These are phyloP conservation scores for Podospora tetraspora DNA, from an alignment of 495 filamentous ascomycete genomes.

Conservation along the genomic window DNA sequence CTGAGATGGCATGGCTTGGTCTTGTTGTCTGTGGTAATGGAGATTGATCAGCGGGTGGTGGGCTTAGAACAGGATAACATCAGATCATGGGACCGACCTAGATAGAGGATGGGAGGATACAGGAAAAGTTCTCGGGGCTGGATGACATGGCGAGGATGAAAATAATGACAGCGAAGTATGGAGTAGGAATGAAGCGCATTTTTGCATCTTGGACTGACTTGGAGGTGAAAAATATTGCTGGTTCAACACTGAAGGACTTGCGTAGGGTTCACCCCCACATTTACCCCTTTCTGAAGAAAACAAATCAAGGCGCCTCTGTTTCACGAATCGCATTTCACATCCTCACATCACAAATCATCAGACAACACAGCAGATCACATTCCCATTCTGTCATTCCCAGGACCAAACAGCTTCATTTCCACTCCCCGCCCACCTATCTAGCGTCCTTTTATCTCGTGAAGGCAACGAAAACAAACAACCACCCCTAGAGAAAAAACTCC, in stretches of 20 bases:
- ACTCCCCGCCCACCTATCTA: not conserved
- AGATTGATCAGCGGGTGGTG: constrained; percentile 7
- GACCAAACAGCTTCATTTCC: not conserved
- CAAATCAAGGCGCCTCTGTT: not conserved
- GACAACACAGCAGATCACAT: not conserved
- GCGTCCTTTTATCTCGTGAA: not conserved
- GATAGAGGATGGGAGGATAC: not conserved
- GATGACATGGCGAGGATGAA: not conserved
- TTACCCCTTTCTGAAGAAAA: not conserved
- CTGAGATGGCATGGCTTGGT: not conserved
- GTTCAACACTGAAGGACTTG: not conserved
- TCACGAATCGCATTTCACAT: not conserved
- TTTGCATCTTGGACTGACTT: not conserved
- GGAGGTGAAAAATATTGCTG: not conserved
- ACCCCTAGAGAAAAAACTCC: not conserved
- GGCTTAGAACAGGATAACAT: not conserved
- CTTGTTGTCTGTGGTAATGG: constrained; percentile 7
- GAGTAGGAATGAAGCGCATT: not conserved
- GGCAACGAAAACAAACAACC: not conserved
- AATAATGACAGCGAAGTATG: not conserved
- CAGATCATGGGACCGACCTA: not conserved
- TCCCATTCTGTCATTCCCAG: not conserved
- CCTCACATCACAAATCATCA: not conserved
- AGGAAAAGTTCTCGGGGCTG: not conserved
- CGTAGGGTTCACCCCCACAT: not conserved